Evolutionary conservation across 164 flowering plant genomes (phyloP), one percentile per base, ranked within the genome.

Genomic region (Annona squamosa): DNA sequence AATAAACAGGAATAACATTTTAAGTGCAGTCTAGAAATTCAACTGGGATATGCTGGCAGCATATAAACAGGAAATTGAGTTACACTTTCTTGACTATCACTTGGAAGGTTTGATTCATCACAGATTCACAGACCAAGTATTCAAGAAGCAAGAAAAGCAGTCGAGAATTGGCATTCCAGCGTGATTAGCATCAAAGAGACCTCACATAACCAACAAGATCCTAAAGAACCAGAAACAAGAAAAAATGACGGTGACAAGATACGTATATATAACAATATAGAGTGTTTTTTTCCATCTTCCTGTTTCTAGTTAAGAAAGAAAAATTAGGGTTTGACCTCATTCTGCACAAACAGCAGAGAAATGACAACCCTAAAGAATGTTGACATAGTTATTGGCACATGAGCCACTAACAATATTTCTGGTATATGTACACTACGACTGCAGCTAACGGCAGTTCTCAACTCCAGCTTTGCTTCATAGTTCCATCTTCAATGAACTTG

Each of bases 401-500:
- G 67, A 75, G 69, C 67, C 75, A 78, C 84, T 80, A 77, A 76
- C 71, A 70, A 72, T 73, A 63, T 71, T 43, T 69, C 71, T 70
- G 67, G 72, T 82, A 83, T 86, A 52, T 83, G 87, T 84, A 86
- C 77, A 56, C 63, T 56, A 73, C 76, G 66, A 16, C 73, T 81
- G 77, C 72, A 75, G 45, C 17, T 41, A 59, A 72, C 43, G 75
- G 65, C 41, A 47, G 9, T 10, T 48, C 69, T 48, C 5, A 62
- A 52, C 59, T 52, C 59, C 59, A 52, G 67, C 18, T 57, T 63
- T 26, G 37, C 84, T 80, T 88, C 88, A 89, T 19, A 84, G 80
- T 84, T 90, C 95, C 97, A 89, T 92, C 84, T 89, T 89, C 87
- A 86, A 77, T 77, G 81, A 88, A 65, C 80, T 86, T 41, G 82